Conservation (phyloP, 148 eudicot species). For the Rhododendron williamsianum region DNA sequence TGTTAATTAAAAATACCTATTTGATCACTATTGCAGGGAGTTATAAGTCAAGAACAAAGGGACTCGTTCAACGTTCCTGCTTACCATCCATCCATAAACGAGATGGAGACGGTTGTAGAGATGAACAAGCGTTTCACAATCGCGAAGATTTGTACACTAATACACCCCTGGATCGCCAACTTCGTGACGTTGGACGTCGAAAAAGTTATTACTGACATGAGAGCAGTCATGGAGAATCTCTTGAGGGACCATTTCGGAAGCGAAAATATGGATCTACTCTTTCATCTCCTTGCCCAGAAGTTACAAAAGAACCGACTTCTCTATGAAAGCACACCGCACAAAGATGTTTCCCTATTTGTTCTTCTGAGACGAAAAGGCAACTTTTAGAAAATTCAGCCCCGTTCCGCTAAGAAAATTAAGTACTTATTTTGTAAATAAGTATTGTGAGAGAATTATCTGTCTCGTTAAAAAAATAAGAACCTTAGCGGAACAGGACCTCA, state of each 20-base stretch:
- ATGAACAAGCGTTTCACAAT: neutral
- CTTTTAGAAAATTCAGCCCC: neutral
- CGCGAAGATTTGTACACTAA: neutral
- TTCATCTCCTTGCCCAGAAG: neutral
- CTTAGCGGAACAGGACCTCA: too few relatives aligned
- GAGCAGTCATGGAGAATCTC: neutral
- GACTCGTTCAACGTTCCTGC: neutral
- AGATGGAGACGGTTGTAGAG: neutral
- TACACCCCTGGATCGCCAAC: neutral
- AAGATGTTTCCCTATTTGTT: neutral
- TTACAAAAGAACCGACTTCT: neutral
- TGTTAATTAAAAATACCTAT: too few relatives aligned
- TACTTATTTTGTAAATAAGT: too few relatives aligned
- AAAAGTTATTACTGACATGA: too few relatives aligned
- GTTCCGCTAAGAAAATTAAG: too few relatives aligned
- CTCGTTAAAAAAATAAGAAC: too few relatives aligned
- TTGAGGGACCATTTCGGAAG: neutral
- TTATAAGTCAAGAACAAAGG: neutral
- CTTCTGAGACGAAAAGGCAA: conserved; percentile 1
- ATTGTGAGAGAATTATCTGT: too few relatives aligned
- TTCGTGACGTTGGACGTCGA: neutral
- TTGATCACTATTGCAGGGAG: neutral
- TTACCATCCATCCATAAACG: neutral
- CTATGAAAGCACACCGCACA: neutral
- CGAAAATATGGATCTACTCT: neutral